These are phyloP conservation scores for Linnemannia hyalina DNA, from an alignment of 192 early-diverging fungal genomes.

Conservation along the genomic window DNA sequence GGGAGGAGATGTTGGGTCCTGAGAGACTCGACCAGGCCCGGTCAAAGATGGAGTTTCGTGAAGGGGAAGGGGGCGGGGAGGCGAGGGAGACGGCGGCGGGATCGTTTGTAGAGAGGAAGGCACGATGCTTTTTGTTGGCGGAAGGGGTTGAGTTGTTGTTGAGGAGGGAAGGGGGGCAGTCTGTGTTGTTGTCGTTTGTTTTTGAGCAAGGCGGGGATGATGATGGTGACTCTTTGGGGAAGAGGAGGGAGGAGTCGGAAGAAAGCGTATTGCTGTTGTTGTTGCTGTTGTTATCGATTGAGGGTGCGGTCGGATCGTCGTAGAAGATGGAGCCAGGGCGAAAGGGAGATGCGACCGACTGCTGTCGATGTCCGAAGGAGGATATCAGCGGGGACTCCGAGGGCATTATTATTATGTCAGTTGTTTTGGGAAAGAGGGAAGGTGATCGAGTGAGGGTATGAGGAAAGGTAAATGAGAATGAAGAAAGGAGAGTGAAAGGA, in stretches of 20 bases:
- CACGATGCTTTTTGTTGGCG: constrained; percentile 10
- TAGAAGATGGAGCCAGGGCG: constrained; percentile 46
- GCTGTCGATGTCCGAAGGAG: neutral
- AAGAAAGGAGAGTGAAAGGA: neutral
- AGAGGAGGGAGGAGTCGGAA: neutral
- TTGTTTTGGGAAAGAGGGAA: neutral
- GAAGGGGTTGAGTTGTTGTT: neutral
- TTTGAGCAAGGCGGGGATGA: neutral
- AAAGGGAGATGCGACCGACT: constrained; percentile 6
- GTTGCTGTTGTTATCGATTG: neutral
- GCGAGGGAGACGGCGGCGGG: constrained; percentile 17
- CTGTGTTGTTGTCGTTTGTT: constrained; percentile 3
- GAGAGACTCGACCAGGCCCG: constrained; percentile 34
- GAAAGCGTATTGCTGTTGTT: neutral
- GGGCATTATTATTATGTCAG: neutral
- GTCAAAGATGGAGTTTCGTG: constrained; percentile 51
- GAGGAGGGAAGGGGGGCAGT: neutral
- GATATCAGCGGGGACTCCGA: neutral
- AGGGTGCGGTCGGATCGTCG: neutral
- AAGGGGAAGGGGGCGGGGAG: constrained; percentile 49
- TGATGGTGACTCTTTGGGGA: neutral
- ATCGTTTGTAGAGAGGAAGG: neutral
- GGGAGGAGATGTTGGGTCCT: constrained; percentile 43
- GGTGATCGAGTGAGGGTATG: neutral
- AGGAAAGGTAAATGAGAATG: neutral